Base-by-base conservation (phyloP, 345 rosid genomes). In the Pugionium dolabratum region DNA sequence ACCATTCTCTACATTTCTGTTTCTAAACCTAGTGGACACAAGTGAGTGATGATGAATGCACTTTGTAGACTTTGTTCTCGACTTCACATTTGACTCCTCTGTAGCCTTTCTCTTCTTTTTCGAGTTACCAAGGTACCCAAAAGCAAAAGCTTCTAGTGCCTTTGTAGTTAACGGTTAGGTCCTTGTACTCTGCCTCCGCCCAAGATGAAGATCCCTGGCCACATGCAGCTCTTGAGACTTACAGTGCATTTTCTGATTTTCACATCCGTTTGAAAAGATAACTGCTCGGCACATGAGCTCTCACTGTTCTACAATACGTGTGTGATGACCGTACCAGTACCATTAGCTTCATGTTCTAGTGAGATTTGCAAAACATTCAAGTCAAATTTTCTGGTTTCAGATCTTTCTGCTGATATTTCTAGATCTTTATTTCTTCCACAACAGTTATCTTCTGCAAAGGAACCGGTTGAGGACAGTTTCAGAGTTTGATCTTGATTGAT, bases 111-210 rank as follows among this genome's bases (percentile, higher is more conserved):
- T 69, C 76, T 85, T 85, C 71, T 64, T 81, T 42, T 68, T 77
- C 8, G 84, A 53, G 76, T 72, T 76, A 51, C 76, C 81, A 43
- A 79, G 59, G 68, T 70, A 78, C 53, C 86, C 88, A 2, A 68
- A 79, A 42, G 84, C 88, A 52, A 83, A 70, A 73, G 91, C 85
- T 77, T 85, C 91, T 66, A 85, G 60, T 9, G 85, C 88, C 66
- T 74, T 85, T 32, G 81, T 53, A 45, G 91, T 83, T 54, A 69
- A 64, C 0, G 88, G 91, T 30, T 86, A 75, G 69, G 55, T 79
- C 67, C 88, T 80, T 39, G 82, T 77, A 67, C 86, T 83, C 43
- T 80, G 81, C 66, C 91, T 83, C 18, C 79, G 80, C 39, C 31
- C 44, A 40, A 75, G 40, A 26, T 68, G 69, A 60, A 71, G 58